Evolutionary conservation across 352 stramenopile species (phyloP).

Genomic region (Pythium dissotocum): DNA sequence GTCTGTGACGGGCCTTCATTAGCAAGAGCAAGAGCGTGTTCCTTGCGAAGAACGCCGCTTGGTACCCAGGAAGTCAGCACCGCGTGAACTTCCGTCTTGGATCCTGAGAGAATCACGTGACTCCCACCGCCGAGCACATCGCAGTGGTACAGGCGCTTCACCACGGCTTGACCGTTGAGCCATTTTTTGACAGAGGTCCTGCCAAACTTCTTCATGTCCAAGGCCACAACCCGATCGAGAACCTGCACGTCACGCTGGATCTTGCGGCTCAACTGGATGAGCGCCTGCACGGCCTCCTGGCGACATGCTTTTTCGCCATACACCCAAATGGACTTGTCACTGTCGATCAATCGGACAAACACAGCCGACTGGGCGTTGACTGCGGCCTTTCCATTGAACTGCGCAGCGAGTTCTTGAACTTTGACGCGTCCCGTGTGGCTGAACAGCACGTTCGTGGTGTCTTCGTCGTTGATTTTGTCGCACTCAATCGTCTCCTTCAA

Average conservation of each 20-base stretch:
- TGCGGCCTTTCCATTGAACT: neutral
- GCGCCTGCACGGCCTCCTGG: neutral
- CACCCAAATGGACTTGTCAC: neutral
- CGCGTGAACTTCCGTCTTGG: neutral
- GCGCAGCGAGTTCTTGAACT: neutral
- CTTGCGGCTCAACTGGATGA: neutral
- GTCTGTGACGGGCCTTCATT: neutral
- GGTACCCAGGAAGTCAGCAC: neutral
- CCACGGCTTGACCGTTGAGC: neutral
- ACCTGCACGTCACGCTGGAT: conserved; percentile 15
- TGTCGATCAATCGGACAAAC: neutral
- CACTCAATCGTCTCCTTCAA: conserved; percentile 6
- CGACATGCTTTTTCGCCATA: neutral
- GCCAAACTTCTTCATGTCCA: conserved; percentile 5
- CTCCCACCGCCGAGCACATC: conserved; percentile 2
- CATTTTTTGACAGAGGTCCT: neutral
- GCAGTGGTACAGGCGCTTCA: neutral
- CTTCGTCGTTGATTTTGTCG: conserved; percentile 14
- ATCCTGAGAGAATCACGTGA: conserved; percentile 6
- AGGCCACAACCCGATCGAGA: conserved; percentile 11
- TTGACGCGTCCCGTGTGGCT: conserved; percentile 3
- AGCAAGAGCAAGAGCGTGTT: neutral
- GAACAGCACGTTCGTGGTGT: conserved; percentile 11
- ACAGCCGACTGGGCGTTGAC: conserved; percentile 1
- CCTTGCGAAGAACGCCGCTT: neutral